phyloP scores from a whole-genome alignment of 1,284 basidiomycete species.

The Ceratobasidium sp. region DNA sequence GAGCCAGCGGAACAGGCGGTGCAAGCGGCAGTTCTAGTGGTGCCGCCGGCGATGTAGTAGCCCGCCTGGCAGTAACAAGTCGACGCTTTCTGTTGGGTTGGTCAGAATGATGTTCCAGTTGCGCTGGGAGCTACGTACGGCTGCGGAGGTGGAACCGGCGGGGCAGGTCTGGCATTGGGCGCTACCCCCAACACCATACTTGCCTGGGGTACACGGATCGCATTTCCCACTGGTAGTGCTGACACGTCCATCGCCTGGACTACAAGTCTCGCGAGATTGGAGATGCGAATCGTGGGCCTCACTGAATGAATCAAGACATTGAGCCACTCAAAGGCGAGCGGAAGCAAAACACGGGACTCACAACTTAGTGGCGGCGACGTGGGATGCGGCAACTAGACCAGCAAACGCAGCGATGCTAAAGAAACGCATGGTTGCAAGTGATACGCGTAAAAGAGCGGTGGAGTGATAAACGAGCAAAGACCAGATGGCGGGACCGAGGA shows the following conservation, averaged over 20 bases:
- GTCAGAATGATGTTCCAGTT: background rate
- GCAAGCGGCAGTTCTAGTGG: background rate
- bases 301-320: background rate
- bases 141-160: slow-evolving; percentile 9
- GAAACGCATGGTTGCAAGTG: slow-evolving; percentile 19
- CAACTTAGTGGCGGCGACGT: background rate
- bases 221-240: background rate
- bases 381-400: slow-evolving; percentile 7
- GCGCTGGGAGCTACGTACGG: background rate
- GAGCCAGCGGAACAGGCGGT: slow-evolving; percentile 17
- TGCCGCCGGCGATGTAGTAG: background rate
- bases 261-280: background rate
- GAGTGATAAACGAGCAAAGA: no score
- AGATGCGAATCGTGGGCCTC: background rate
- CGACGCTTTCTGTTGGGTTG: background rate
- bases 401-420: slow-evolving; percentile 12
- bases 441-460: no score
- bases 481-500: background rate
- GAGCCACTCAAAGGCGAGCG: no score
- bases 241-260: background rate
- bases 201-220: background rate
- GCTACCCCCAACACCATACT: background rate
- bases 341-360: no score
- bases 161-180: slow-evolving; percentile 2
- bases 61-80: background rate